Conservation (phyloP, 768 basidiomycete species). For the Naematelia encephala region DNA sequence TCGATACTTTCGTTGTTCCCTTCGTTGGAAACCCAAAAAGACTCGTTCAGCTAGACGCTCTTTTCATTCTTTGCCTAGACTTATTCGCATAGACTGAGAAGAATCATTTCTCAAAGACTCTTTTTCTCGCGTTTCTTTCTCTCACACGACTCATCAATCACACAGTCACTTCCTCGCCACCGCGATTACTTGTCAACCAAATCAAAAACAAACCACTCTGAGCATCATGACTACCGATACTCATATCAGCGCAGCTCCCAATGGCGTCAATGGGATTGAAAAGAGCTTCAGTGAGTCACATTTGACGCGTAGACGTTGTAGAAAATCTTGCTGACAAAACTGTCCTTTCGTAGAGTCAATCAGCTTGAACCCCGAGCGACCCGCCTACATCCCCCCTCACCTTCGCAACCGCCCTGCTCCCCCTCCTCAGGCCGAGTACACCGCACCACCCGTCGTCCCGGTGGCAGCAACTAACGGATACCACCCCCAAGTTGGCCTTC, state of each 20-base stretch:
- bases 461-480: constrained; percentile 20
- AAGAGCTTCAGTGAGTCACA: constrained; percentile 46
- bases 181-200: constrained; percentile 10
- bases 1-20: constrained; percentile 7
- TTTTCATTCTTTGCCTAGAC: not conserved
- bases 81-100: not conserved
- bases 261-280: constrained; percentile 39
- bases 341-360: constrained; percentile 23
- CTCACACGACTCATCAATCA: constrained; percentile 1
- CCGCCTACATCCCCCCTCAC: constrained; percentile 53
- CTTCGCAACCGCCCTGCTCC: constrained; percentile 33
- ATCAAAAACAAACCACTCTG: not conserved
- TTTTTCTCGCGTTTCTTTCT: constrained; percentile 4
- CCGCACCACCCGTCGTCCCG: constrained; percentile 14
- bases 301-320: not conserved
- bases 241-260: constrained; percentile 27
- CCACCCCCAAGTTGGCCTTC: constrained; percentile 32
- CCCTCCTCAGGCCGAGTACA: constrained; percentile 27
- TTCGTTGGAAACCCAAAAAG: too few species aligned
- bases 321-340: constrained; percentile 8
- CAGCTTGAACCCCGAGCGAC: constrained; percentile 49
- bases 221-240: constrained; percentile 27
- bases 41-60: not conserved
- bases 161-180: constrained; percentile 1
- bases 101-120: not conserved